These are phyloP conservation scores for Phialophora macrospora DNA, from an alignment of 2,329 filamentous ascomycete species.

Conservation along the genomic window DNA sequence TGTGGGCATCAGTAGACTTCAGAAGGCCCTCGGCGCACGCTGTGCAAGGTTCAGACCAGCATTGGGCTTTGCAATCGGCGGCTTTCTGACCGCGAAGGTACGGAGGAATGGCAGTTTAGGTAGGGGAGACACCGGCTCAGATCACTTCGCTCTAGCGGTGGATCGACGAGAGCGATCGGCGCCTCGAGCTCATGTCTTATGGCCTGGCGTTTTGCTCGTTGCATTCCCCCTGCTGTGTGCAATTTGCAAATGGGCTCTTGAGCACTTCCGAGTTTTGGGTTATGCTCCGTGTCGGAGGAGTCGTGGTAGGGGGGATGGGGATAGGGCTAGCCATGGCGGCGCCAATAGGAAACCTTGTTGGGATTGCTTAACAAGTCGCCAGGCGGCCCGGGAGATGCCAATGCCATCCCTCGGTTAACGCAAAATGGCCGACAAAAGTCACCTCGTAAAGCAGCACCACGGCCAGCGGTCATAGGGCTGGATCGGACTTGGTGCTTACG, in stretches of 20 bases:
- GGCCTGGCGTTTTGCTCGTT: no score
- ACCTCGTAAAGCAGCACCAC: conserved; percentile 16
- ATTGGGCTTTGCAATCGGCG: not conserved
- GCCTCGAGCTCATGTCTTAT: no score
- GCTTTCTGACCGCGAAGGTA: not conserved
- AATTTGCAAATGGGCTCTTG: no score
- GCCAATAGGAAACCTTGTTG: conserved; percentile 5
- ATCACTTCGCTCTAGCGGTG: not conserved
- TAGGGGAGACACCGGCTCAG: not conserved
- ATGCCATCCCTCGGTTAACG: not conserved
- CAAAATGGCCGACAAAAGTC: conserved; percentile 11
- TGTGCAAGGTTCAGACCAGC: not conserved
- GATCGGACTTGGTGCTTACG: conserved; percentile 19
- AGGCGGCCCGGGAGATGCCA: conserved; percentile 9
- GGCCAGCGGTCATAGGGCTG: conserved; percentile 19
- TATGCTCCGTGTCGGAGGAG: not conserved
- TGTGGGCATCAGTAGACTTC: not conserved
- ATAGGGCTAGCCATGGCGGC: not conserved
- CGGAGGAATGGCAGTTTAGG: not conserved
- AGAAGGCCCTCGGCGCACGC: not conserved
- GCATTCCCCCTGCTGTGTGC: no score
- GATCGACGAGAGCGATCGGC: no score
- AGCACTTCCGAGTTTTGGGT: no score
- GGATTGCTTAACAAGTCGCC: conserved; percentile 13
- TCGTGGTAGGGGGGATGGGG: not conserved